Base-by-base conservation (phyloP, 495 filamentous ascomycete genomes). In the Umbilicaria muhlenbergii region DNA sequence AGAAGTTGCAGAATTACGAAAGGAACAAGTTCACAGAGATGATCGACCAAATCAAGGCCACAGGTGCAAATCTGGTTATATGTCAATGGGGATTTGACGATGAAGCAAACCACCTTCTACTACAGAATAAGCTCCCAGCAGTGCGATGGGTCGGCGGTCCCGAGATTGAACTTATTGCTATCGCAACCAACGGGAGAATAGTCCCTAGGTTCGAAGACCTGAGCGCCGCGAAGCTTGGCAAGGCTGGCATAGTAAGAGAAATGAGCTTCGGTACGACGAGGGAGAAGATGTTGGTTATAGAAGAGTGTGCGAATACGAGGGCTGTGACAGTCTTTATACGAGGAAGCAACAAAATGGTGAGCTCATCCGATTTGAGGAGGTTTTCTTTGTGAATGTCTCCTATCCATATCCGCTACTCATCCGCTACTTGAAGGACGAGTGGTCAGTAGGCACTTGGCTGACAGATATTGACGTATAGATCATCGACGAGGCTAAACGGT, bases 21-120 rank as follows among this genome's bases (percentile, higher is more conserved):
- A 78, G 75, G 46, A 78, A 83, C 58, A 99, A 94, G 62, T 99
- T 99, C 58, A 74, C 82, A 43, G 91, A 96, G 67, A 99, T 99
- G 91, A 93, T 99, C 52, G 70, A 93, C 57, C 80, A 95, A 62
- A 88, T 99, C 64, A 96, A 99, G 65, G 85, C 82, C 53, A 91
- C 92, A 4, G 91, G 91, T 28, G 92, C 91, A 32, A 99, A 99
- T 67, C 73, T 99, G 34, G 91, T 86, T 38, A 94, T 99, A 53
- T 99, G 92, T 65, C 91, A 99, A 60, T 99, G 91, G 91, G 91
- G 91, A 51, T 99, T 99, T 60, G 91, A 99, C 56, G 91, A 99
- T 56, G 91, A 99, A 66, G 91, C 91, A 34, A 99, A 99, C 61
- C 91, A 99, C 60, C 64, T 99, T 18, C 74, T 99, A 32, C 74